Evolutionary conservation across 1,284 basidiomycete species (phyloP).

Genomic region (Gymnopus androsaceus): DNA sequence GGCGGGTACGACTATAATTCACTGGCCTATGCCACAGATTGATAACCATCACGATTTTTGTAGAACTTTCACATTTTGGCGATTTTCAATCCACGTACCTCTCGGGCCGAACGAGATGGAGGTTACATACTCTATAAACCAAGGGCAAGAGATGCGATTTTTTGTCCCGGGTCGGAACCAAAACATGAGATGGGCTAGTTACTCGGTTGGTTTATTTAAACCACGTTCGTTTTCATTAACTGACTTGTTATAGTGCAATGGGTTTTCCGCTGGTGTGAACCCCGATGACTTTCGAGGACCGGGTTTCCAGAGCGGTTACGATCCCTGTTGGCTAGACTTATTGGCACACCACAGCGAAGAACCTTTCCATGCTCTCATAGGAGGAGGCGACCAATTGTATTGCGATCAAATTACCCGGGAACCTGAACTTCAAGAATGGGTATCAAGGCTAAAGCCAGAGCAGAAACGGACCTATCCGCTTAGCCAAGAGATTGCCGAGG

Average conservation of each 20-base stretch:
- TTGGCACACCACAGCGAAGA: slow-evolving; percentile 76
- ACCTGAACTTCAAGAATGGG: slow-evolving; percentile 83
- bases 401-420: slow-evolving; percentile 78
- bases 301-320: slow-evolving; percentile 77
- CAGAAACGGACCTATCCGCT: slow-evolving; percentile 66
- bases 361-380: slow-evolving; percentile 86
- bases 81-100: slow-evolving; percentile 88
- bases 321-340: slow-evolving; percentile 92
- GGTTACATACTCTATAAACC: slow-evolving; percentile 81
- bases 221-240: background rate
- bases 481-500: slow-evolving; percentile 72
- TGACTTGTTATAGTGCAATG: slow-evolving; percentile 65
- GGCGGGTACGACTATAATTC: slow-evolving; percentile 51
- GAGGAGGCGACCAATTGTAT: slow-evolving; percentile 86
- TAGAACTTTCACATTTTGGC: slow-evolving; percentile 91
- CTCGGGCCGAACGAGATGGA: slow-evolving; percentile 73
- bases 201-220: slow-evolving; percentile 59
- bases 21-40: background rate
- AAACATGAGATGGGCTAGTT: slow-evolving; percentile 90
- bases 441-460: slow-evolving; percentile 64
- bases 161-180: slow-evolving; percentile 80
- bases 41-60: background rate
- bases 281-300: slow-evolving; percentile 77
- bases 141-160: slow-evolving; percentile 79
- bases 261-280: slow-evolving; percentile 80